These are phyloP conservation scores for Colletotrichum higginsianum DNA, from an alignment of 2,329 filamentous ascomycete species.

Conservation along the genomic window DNA sequence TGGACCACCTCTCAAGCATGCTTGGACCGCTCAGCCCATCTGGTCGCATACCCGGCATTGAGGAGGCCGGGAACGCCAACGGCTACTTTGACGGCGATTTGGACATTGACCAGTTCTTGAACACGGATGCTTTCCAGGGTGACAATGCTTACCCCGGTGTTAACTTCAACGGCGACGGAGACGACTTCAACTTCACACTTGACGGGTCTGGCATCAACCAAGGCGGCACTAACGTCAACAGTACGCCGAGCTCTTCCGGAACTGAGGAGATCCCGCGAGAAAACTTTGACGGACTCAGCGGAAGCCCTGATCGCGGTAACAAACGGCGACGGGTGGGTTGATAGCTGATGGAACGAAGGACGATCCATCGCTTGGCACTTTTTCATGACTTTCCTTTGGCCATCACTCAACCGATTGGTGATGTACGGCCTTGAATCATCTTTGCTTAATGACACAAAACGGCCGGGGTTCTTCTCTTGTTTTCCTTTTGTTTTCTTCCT, in stretches of 20 bases:
- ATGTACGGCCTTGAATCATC: slow-evolving; percentile 7
- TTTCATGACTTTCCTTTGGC: slow-evolving; percentile 24
- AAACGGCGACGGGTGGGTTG: slow-evolving; percentile 57
- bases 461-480: slow-evolving; percentile 1
- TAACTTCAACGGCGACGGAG: slow-evolving; percentile 59
- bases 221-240: slow-evolving; percentile 49
- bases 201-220: slow-evolving; percentile 52
- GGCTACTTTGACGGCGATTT: slow-evolving; percentile 56
- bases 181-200: slow-evolving; percentile 68
- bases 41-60: slow-evolving; percentile 81
- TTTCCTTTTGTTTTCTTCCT: neutral
- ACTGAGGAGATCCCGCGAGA: slow-evolving; percentile 67
- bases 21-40: slow-evolving; percentile 86
- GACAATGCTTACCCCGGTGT: slow-evolving; percentile 58
- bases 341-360: neutral
- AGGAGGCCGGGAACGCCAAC: slow-evolving; percentile 53
- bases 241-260: slow-evolving; percentile 62
- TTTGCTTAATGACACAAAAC: slow-evolving; percentile 30
- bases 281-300: slow-evolving; percentile 53
- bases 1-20: slow-evolving; percentile 81
- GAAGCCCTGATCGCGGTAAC: slow-evolving; percentile 47
- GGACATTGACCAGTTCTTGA: slow-evolving; percentile 67
- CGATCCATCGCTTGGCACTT: neutral
- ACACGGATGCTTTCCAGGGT: slow-evolving; percentile 58
- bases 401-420: slow-evolving; percentile 5